Conservation (phyloP, 441 rosid genomes). For the Syzygium syzygioides region DNA sequence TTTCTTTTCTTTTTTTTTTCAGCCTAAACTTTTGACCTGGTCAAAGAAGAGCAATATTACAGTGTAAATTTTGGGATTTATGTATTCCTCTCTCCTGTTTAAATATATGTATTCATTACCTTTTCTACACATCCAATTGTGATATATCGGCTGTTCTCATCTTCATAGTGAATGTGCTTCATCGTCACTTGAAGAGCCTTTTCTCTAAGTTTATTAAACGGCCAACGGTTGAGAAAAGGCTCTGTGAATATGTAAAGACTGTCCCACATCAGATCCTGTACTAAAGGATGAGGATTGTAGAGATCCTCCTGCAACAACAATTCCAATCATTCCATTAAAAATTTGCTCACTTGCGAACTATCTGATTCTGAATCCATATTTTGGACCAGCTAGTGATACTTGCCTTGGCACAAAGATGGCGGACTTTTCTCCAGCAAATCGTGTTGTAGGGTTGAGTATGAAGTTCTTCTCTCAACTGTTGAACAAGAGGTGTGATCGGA, state of each 20-base stretch:
- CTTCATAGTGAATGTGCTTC: slow-evolving; percentile 15
- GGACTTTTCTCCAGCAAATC: slow-evolving; percentile 6
- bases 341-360: not conserved
- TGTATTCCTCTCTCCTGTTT: no score
- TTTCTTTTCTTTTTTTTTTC: no score
- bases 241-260: slow-evolving; percentile 3
- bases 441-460: slow-evolving; percentile 41
- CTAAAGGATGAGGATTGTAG: slow-evolving; percentile 12
- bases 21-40: no score
- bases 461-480: slow-evolving; percentile 43
- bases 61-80: no score
- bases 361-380: not conserved
- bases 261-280: slow-evolving; percentile 14
- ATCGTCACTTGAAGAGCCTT: slow-evolving; percentile 18
- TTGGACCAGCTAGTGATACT: not conserved
- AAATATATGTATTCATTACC: not conserved
- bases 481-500: slow-evolving; percentile 13
- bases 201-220: slow-evolving; percentile 7
- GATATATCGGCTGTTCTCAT: slow-evolving; percentile 17
- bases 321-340: not conserved
- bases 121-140: slow-evolving; percentile 9
- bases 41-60: no score
- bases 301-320: slow-evolving; percentile 11
- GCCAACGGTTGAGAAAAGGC: slow-evolving; percentile 15
- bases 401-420: slow-evolving; percentile 12